Conservation (phyloP, 441 rosid genomes). For the Adansonia gregorii region DNA sequence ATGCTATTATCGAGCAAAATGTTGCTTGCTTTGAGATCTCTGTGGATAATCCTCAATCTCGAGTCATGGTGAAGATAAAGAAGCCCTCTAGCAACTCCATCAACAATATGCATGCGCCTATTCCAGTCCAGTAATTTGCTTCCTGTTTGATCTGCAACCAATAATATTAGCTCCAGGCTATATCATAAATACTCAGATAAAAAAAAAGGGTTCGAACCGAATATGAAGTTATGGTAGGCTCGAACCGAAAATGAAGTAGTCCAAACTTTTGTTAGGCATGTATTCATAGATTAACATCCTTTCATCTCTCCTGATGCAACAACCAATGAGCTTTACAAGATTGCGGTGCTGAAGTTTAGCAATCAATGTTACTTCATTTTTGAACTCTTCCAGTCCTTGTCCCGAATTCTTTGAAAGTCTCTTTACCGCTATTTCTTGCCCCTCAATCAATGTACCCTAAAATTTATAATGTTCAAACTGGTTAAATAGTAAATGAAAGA, state of each 20-base stretch:
- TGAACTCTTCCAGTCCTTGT: constrained; percentile 54
- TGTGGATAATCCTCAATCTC: constrained; percentile 38
- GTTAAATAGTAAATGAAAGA: background rate
- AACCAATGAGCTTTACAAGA: constrained; percentile 52
- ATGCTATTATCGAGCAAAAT: constrained; percentile 42
- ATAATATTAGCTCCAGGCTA: background rate
- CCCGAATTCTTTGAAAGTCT: constrained; percentile 47
- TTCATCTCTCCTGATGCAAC: constrained; percentile 46
- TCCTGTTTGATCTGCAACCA: constrained; percentile 33
- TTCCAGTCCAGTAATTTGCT: constrained; percentile 31
- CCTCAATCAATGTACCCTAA: constrained; percentile 36
- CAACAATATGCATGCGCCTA: constrained; percentile 31
- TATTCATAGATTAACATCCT: constrained; percentile 48
- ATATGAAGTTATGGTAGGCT: background rate
- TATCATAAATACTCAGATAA: background rate
- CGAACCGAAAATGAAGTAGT: constrained; percentile 46
- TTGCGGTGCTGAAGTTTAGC: constrained; percentile 55
- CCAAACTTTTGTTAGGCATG: constrained; percentile 52
- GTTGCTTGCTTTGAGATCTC: constrained; percentile 48
- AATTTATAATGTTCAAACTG: background rate
- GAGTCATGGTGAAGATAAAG: constrained; percentile 48
- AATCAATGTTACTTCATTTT: constrained; percentile 35
- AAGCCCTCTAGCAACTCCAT: constrained; percentile 46
- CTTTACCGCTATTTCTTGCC: constrained; percentile 54
- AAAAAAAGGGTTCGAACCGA: background rate